Evolutionary conservation across 768 basidiomycete genomes (phyloP).

Genomic region (Russula virescens): DNA sequence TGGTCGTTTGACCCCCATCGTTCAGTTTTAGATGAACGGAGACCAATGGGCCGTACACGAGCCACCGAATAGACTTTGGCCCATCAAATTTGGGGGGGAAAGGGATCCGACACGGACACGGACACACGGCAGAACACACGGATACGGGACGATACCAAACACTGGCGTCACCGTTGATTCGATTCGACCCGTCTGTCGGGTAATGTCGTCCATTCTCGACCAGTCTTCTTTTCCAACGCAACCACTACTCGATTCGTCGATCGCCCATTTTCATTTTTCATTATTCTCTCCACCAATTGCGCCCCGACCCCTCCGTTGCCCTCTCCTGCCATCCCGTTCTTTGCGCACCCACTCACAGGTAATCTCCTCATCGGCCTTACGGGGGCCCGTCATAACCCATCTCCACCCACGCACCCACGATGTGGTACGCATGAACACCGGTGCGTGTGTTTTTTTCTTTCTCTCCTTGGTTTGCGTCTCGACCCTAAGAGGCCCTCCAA

Average conservation of each 20-base stretch:
- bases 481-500: neutral
- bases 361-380: neutral
- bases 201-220: constrained; percentile 2
- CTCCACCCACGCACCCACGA: neutral
- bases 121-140: no score
- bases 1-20: neutral
- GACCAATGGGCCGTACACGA: constrained; percentile 5
- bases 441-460: neutral
- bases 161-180: no score
- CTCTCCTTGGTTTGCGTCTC: neutral
- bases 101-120: neutral
- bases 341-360: neutral
- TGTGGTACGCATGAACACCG: neutral
- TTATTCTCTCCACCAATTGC: neutral
- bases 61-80: constrained; percentile 23
- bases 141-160: no score
- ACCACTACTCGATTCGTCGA: constrained; percentile 14
- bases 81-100: neutral
- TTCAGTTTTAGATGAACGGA: neutral
- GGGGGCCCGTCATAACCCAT: neutral
- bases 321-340: neutral
- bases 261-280: neutral
- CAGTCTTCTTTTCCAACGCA: neutral
- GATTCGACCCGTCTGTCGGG: constrained; percentile 3
- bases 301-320: neutral